These are phyloP conservation scores for Hericium coralloides DNA, from an alignment of 768 basidiomycete species.

Conservation along the genomic window DNA sequence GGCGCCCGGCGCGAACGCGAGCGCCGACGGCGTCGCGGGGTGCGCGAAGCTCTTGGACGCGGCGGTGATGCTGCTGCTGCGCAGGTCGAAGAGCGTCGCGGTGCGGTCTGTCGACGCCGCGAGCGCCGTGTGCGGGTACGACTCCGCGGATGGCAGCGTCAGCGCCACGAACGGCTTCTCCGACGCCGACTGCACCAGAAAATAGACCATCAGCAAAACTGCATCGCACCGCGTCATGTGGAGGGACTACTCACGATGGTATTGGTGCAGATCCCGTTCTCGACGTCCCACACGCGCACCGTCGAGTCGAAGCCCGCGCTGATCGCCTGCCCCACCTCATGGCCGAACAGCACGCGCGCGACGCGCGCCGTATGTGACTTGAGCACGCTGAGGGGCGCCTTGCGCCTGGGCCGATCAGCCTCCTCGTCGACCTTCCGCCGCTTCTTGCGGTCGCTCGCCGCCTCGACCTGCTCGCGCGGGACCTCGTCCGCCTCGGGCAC, in stretches of 20 bases:
- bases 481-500: slow-evolving; percentile 62
- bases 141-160: slow-evolving; percentile 27
- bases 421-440: slow-evolving; percentile 43
- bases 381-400: slow-evolving; percentile 65
- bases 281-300: slow-evolving; percentile 80
- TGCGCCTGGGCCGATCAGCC: slow-evolving; percentile 28
- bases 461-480: slow-evolving; percentile 23
- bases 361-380: slow-evolving; percentile 81
- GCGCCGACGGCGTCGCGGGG: slow-evolving; percentile 57
- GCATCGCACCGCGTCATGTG: too few relatives aligned
- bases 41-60: slow-evolving; percentile 39
- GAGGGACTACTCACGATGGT: slow-evolving; percentile 49
- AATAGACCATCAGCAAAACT: not conserved
- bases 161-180: slow-evolving; percentile 72
- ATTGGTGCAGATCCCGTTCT: slow-evolving; percentile 58
- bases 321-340: slow-evolving; percentile 36
- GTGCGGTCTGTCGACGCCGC: slow-evolving; percentile 71
- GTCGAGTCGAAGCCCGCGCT: slow-evolving; percentile 90
- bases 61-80: slow-evolving; percentile 28
- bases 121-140: slow-evolving; percentile 35
- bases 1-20: slow-evolving; percentile 24
- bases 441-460: slow-evolving; percentile 40
- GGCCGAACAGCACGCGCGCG: slow-evolving; percentile 51
- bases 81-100: slow-evolving; percentile 62
- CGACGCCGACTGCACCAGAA: slow-evolving; percentile 41